Base-by-base conservation (phyloP, 768 basidiomycete genomes). In the Lactarius pseudohatsudake region DNA sequence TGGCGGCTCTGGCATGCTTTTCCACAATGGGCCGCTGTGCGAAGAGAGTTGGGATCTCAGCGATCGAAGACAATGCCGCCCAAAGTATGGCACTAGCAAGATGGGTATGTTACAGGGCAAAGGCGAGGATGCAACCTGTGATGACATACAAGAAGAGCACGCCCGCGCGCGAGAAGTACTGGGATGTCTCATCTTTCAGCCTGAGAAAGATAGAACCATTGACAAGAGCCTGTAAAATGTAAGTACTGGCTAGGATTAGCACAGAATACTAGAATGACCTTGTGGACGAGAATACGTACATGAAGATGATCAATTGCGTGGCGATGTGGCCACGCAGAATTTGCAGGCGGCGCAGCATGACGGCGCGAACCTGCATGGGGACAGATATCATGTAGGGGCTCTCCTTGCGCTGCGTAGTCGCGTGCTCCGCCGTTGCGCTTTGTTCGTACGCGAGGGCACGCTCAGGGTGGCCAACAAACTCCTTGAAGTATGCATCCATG, bases 141-240 rank as follows among this genome's bases (percentile, higher is more conserved):
- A 40, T 22, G 32, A 76, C 84, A 41, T 73, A 88, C 83, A 92
- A 91, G 82, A 90, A 92, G 22, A 94, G 78, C 22, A 89, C 81
- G 76, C 91, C 86, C 47, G 89, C 90, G 20, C 91, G 84, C 22
- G 88, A 86, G 79, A 90, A 92, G 73, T 84, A 88, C 11, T 84
- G 85, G 16, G 79, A 75, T 0, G 90, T 90, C 9, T 78, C 77
- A 20, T 83, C 77, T 0, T 83, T 79, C 38, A 86, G 76, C 9
- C 81, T 78, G 64, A 85, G 79, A 79, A 89, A 93, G 34, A 90
- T 81, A 0, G 85, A 86, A 30, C 90, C 89, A 60, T 87, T 81
- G 61, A 84, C 80, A 57, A 81, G 71, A 47, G 81, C 80, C 67
- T 85, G 82, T 68, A 86, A 77, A 34, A 85, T 70, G 73, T 84